These are phyloP conservation scores for Amauroascus verrucosus DNA, from an alignment of 2,329 filamentous ascomycete genomes.

Conservation along the genomic window DNA sequence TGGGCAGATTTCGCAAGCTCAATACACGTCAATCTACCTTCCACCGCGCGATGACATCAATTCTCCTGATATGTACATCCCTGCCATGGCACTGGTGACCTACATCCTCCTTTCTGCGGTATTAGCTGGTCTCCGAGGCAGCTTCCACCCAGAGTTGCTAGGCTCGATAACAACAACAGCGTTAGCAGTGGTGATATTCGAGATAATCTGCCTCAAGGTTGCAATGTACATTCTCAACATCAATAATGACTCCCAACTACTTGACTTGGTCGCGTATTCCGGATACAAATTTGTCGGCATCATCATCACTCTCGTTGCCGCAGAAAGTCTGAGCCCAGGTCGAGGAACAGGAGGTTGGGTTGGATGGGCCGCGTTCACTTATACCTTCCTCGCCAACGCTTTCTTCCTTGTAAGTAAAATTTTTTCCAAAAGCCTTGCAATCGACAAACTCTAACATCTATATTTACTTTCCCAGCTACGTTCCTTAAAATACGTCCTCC, in stretches of 20 bases:
- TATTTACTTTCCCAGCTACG: conserved; percentile 57
- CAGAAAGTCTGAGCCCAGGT: conserved; percentile 66
- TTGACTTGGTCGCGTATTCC: conserved; percentile 90
- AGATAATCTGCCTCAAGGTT: conserved; percentile 82
- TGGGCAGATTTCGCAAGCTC: conserved; percentile 52
- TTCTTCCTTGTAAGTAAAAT: conserved; percentile 76
- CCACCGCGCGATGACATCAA: conserved; percentile 93
- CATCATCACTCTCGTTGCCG: conserved; percentile 73
- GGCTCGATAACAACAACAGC: conserved; percentile 81
- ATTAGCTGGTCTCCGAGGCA: conserved; percentile 75
- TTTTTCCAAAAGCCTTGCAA: no score
- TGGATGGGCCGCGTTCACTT: conserved; percentile 79
- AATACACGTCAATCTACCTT: conserved; percentile 54
- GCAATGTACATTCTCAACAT: conserved; percentile 92
- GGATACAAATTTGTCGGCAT: conserved; percentile 99
- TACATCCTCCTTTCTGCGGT: conserved; percentile 92
- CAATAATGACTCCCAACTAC: conserved; percentile 82
- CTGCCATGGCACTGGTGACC: conserved; percentile 93
- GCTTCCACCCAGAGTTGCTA: conserved; percentile 88
- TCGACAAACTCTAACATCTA: conserved; percentile 11
- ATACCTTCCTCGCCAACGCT: conserved; percentile 88
- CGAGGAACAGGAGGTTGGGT: conserved; percentile 78
- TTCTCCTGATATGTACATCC: conserved; percentile 98
- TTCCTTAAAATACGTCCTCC: conserved; percentile 87
- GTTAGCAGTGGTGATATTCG: conserved; percentile 69